Conservation (phyloP, 140 eudicot species). For the Cichorium intybus region DNA sequence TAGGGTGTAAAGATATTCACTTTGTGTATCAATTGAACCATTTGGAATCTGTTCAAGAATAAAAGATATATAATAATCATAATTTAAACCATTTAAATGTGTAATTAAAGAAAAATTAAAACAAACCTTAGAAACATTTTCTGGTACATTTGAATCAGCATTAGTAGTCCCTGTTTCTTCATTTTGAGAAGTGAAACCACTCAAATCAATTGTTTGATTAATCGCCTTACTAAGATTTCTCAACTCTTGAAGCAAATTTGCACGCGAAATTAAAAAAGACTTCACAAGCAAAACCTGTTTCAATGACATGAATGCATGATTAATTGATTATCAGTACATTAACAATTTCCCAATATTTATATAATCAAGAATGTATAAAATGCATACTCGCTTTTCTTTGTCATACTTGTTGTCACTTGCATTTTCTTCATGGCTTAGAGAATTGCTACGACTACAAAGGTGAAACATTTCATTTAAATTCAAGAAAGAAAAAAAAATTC, state of each 20-base stretch:
- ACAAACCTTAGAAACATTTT: constrained; percentile 48
- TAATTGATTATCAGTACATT: constrained; percentile 1
- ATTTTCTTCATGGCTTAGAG: constrained; percentile 36
- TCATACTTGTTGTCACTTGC: constrained; percentile 35
- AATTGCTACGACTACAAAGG: constrained; percentile 45
- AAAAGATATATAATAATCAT: neutral
- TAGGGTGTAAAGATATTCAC: constrained; percentile 48
- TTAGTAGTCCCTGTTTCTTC: constrained; percentile 29
- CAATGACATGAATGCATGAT: neutral
- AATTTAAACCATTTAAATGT: neutral
- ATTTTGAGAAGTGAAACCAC: constrained; percentile 53
- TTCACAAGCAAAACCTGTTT: constrained; percentile 66
- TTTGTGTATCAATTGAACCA: constrained; percentile 39
- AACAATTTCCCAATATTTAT: neutral
- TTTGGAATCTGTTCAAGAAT: constrained; percentile 51
- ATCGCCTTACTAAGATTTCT: constrained; percentile 68
- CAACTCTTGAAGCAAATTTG: constrained; percentile 71
- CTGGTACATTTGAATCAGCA: constrained; percentile 40
- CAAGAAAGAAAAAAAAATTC: neutral
- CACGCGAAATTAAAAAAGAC: constrained; percentile 66
- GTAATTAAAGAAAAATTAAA: constrained; percentile 1
- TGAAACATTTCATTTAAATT: constrained; percentile 14
- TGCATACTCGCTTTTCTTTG: constrained; percentile 64
- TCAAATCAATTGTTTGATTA: constrained; percentile 54
- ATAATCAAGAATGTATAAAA: neutral